Percentiles rank a stretch among this genome's conserved stretches.
These are phyloP conservation scores for Fonsecaea multimorphosa DNA, from an alignment of 2,329 filamentous ascomycete species.

Conservation along the genomic window DNA sequence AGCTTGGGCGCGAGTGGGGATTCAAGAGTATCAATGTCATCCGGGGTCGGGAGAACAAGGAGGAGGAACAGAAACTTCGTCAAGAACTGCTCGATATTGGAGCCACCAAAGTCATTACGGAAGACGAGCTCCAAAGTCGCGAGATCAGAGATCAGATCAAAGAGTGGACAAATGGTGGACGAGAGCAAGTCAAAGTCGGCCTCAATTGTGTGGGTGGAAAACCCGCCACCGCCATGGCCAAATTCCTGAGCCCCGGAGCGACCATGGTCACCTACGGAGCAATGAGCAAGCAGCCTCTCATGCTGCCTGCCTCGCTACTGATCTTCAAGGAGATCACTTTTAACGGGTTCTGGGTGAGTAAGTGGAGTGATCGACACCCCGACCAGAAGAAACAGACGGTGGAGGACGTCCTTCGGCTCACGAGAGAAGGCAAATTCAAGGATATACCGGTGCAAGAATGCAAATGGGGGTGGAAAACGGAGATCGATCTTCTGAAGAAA, in stretches of 20 bases:
- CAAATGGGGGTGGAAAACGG: constrained; percentile 81
- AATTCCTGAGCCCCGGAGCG: constrained; percentile 70
- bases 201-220: constrained; percentile 95
- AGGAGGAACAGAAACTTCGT: constrained; percentile 64
- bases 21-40: constrained; percentile 90
- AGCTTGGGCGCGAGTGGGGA: constrained; percentile 84
- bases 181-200: constrained; percentile 75
- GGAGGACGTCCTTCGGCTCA: constrained; percentile 80
- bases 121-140: constrained; percentile 59
- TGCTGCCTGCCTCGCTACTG: constrained; percentile 78
- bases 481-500: constrained; percentile 69
- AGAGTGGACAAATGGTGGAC: constrained; percentile 73
- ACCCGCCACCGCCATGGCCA: constrained; percentile 77
- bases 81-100: constrained; percentile 66
- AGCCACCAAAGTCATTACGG: constrained; percentile 67
- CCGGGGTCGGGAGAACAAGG: constrained; percentile 69
- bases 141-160: constrained; percentile 59
- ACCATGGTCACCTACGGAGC: constrained; percentile 93
- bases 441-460: constrained; percentile 84
- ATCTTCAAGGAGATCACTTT: constrained; percentile 94
- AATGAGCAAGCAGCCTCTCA: constrained; percentile 87
- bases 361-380: constrained; percentile 79
- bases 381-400: constrained; percentile 78
- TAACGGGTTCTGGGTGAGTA: constrained; percentile 92
- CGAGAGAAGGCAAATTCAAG: constrained; percentile 75